These are phyloP conservation scores for Basipetospora chlamydospora DNA, from an alignment of 2,329 filamentous ascomycete genomes.

Conservation along the genomic window DNA sequence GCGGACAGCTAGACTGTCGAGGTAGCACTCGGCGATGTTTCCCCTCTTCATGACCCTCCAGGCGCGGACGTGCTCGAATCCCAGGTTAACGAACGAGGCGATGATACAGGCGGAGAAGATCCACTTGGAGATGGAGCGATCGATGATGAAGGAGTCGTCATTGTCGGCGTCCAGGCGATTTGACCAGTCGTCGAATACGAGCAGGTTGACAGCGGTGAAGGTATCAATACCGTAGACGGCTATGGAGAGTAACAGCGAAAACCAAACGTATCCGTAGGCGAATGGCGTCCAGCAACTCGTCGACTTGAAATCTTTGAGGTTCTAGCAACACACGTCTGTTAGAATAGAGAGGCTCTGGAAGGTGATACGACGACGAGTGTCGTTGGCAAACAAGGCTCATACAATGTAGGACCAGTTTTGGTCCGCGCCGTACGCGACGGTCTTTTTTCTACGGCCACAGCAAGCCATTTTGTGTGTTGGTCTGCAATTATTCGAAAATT, in stretches of 20 bases:
- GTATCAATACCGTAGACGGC: constrained; percentile 82
- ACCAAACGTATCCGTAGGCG: constrained; percentile 74
- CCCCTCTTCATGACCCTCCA: constrained; percentile 68
- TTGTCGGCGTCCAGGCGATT: constrained; percentile 68
- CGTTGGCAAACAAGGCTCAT: no score
- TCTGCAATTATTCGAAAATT: no score
- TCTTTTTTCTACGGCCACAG: constrained; percentile 44
- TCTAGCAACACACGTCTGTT: constrained; percentile 13
- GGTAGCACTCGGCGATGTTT: constrained; percentile 80
- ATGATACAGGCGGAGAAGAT: constrained; percentile 91
- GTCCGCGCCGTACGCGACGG: constrained; percentile 57
- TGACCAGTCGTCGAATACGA: constrained; percentile 81
- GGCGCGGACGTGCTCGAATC: constrained; percentile 67
- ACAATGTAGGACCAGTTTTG: constrained; percentile 94
- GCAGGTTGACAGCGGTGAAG: constrained; percentile 82
- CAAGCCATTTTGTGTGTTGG: constrained; percentile 45
- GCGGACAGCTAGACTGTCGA: constrained; percentile 74
- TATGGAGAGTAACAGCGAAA: constrained; percentile 63
- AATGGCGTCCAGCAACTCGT: constrained; percentile 62
- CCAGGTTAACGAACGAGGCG: constrained; percentile 69
- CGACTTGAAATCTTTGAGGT: constrained; percentile 64
- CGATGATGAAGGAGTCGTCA: no score
- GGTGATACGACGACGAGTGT: no score
- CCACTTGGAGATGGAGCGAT: constrained; percentile 73
- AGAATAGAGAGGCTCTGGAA: no score